Evolutionary conservation across 129 eudicot species (phyloP), one percentile per base, ranked within the genome.

Genomic region (Flaveria sonorensis): DNA sequence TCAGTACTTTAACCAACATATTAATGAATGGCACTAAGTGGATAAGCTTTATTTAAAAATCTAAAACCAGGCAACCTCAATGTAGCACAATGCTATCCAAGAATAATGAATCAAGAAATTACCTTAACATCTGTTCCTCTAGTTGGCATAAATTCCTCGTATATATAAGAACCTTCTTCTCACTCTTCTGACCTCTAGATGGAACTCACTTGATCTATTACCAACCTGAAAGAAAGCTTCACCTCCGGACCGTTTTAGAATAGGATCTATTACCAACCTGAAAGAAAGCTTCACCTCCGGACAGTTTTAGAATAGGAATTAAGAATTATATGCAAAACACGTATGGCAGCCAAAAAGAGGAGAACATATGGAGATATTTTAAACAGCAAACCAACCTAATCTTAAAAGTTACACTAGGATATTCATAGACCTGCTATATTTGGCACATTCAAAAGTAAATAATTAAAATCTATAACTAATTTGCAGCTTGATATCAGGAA

Each of bases 201-300:
- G 97, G 71, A 95, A 95, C 83, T 91, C 99, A 85, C 99, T 95
- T 26, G 99, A 95, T 46, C 99, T 89, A 76, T 91, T 91, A 66
- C 97, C 99, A 83, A 95, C 91, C 98, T 94, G 93, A 71, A 83
- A 68, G 36, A 66, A 28, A 70, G 64, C 6, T 47, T 14, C 55
- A 21, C 7, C 23, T 32, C 71, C n/a, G n/a, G n/a, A n/a, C n/a
- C n/a, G n/a, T n/a, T n/a, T n/a, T n/a, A n/a, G n/a, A n/a, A n/a
- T n/a, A n/a, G n/a, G n/a, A n/a, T n/a, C n/a, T n/a, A n/a, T n/a
- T n/a, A 66, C 97, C 99, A 83, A 95, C 91, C 98, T 94, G 93
- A 71, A 83, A 68, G 36, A 66, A 28, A 70, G 64, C 6, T 47
- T 14, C 55, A 21, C 7, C 23, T 32, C 71, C 15, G 56, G 71